Conservation (phyloP, 768 basidiomycete genomes). For the Pholiota conissans region DNA sequence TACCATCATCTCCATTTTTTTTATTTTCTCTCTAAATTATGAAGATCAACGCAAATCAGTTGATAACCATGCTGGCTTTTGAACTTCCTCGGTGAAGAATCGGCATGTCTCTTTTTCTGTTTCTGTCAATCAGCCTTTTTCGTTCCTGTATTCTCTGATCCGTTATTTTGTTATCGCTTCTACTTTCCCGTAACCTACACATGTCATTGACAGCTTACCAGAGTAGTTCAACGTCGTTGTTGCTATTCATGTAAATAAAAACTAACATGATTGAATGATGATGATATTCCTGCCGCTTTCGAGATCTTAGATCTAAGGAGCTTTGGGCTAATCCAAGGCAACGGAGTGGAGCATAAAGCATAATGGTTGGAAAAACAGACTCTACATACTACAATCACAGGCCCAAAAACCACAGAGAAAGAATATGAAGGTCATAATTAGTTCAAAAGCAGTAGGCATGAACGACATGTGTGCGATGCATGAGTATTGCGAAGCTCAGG, state of each 20-base stretch:
- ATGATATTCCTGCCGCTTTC: neutral
- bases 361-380: conserved; percentile 1
- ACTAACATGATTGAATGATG: no score
- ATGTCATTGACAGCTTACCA: no score
- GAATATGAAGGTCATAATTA: conserved; percentile 20
- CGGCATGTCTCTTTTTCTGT: neutral
- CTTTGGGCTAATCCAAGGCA: no score
- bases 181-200: neutral
- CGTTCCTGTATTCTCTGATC: neutral
- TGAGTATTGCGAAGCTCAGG: conserved; percentile 5
- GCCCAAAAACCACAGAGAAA: conserved; percentile 16
- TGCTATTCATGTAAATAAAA: no score
- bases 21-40: neutral
- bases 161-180: neutral
- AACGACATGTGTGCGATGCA: conserved; percentile 1
- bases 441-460: conserved; percentile 10
- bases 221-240: no score
- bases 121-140: neutral
- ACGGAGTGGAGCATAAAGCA: neutral
- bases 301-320: no score
- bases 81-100: neutral
- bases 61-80: neutral
- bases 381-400: conserved; percentile 8
- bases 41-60: neutral
- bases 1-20: conserved; percentile 3